These are phyloP conservation scores for Capronia epimyces DNA, from an alignment of 2,329 filamentous ascomycete genomes.

Conservation along the genomic window DNA sequence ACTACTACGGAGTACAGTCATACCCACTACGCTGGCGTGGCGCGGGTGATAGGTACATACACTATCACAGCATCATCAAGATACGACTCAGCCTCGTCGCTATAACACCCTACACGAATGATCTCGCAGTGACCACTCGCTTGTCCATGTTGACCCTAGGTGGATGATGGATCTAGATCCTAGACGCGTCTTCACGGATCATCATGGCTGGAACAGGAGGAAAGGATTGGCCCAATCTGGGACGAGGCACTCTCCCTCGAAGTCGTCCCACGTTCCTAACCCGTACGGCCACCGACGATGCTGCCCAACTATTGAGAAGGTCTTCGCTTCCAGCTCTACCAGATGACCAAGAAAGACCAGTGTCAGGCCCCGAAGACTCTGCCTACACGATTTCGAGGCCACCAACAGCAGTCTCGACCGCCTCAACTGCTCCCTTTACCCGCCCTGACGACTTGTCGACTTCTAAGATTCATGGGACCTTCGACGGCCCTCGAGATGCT, in stretches of 20 bases:
- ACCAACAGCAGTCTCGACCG: slow-evolving; percentile 6
- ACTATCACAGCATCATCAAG: neutral
- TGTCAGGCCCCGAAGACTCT: slow-evolving; percentile 7
- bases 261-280: slow-evolving; percentile 43
- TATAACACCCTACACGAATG: neutral
- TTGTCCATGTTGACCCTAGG: neutral
- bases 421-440: neutral
- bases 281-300: slow-evolving; percentile 42
- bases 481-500: slow-evolving; percentile 9
- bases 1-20: neutral
- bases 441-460: neutral
- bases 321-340: slow-evolving; percentile 27
- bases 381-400: slow-evolving; percentile 10
- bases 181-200: neutral
- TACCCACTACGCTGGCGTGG: neutral
- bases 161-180: slow-evolving; percentile 17
- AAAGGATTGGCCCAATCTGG: slow-evolving; percentile 22
- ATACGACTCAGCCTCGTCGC: neutral
- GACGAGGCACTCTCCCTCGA: slow-evolving; percentile 23
- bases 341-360: slow-evolving; percentile 9
- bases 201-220: slow-evolving; percentile 21
- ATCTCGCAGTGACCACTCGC: neutral
- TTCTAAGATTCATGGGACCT: slow-evolving; percentile 16
- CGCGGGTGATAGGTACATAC: too few relatives aligned
- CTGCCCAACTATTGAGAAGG: slow-evolving; percentile 41